Conservation (phyloP, 768 basidiomycete genomes). For the Xerocomellus intermedius region DNA sequence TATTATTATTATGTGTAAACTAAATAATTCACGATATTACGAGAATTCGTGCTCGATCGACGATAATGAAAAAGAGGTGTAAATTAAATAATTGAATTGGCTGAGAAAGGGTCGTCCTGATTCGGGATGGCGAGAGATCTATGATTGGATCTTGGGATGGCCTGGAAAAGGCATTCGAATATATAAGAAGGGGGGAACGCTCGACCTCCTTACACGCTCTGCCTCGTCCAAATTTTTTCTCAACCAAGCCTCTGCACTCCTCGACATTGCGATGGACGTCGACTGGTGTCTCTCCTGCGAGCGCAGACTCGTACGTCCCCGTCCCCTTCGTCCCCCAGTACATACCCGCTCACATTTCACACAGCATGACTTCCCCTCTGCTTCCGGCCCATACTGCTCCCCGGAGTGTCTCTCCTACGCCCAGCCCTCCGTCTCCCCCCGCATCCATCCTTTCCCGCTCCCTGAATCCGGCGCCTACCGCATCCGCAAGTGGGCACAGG, state of each 20-base stretch:
- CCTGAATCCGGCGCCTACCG: slow-evolving; percentile 5
- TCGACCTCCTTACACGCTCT: slow-evolving; percentile 18
- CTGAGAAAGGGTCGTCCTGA: slow-evolving; percentile 16
- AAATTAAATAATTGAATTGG: slow-evolving; percentile 36
- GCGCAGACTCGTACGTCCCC: slow-evolving; percentile 50
- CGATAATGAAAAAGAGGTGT: slow-evolving; percentile 31
- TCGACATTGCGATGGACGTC: slow-evolving; percentile 48
- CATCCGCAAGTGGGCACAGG: slow-evolving; percentile 32
- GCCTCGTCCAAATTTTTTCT: slow-evolving; percentile 19
- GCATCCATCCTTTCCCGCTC: background rate
- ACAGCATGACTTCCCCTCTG: slow-evolving; percentile 29
- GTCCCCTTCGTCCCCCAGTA: background rate
- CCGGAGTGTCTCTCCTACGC: slow-evolving; percentile 39
- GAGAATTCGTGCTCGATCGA: slow-evolving; percentile 30
- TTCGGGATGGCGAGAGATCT: slow-evolving; percentile 19
- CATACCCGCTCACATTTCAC: background rate
- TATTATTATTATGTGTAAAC: background rate
- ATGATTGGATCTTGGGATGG: slow-evolving; percentile 18
- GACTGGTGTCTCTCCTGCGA: slow-evolving; percentile 73
- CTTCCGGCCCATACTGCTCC: slow-evolving; percentile 53
- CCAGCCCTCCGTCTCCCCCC: slow-evolving; percentile 35
- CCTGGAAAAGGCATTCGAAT: slow-evolving; percentile 24
- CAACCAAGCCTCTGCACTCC: background rate
- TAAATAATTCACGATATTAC: slow-evolving; percentile 20
- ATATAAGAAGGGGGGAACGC: slow-evolving; percentile 27